phyloP scores from a whole-genome alignment of 2,329 filamentous ascomycete species.

The Fusarium praegraminearum region DNA sequence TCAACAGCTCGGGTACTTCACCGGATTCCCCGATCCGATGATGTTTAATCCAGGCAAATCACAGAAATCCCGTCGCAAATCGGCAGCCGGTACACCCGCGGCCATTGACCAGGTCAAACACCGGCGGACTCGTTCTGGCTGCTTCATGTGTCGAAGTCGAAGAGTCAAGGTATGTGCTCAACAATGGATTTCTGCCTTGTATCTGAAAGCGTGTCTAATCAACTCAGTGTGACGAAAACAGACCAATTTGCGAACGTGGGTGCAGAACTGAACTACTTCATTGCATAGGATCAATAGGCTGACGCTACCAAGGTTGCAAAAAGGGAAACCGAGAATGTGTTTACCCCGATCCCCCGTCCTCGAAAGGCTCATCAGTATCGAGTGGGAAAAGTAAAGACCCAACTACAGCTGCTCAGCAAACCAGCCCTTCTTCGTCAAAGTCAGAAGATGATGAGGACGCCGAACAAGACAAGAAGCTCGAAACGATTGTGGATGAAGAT shows the following conservation, averaged over 20 bases:
- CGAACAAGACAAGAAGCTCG: conserved; percentile 60
- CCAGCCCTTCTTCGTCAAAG: conserved; percentile 66
- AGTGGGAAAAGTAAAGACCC: conserved; percentile 55
- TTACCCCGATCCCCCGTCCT: conserved; percentile 78
- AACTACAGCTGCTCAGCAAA: conserved; percentile 53
- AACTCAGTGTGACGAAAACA: conserved; percentile 85
- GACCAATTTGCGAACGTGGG: conserved; percentile 85
- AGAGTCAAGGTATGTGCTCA: conserved; percentile 77
- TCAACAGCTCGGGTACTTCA: conserved; percentile 62
- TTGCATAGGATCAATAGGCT: conserved; percentile 11
- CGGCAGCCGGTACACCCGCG: conserved; percentile 55
- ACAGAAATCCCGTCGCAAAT: conserved; percentile 65
- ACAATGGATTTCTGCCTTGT: not conserved
- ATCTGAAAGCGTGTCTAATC: conserved; percentile 23
- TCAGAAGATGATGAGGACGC: conserved; percentile 63
- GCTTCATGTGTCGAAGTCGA: conserved; percentile 88
- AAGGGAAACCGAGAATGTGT: conserved; percentile 92
- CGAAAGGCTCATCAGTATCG: conserved; percentile 52
- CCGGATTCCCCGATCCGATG: conserved; percentile 63
- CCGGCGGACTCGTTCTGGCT: conserved; percentile 91
- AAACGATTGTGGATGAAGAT: conserved; percentile 68
- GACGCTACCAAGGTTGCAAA: conserved; percentile 75
- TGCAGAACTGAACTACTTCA: conserved; percentile 5
- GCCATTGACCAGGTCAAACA: conserved; percentile 84
- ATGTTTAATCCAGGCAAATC: conserved; percentile 62